Evolutionary conservation across 176 grass and related monocot species (phyloP).

Genomic region (Oryza meyeriana): DNA sequence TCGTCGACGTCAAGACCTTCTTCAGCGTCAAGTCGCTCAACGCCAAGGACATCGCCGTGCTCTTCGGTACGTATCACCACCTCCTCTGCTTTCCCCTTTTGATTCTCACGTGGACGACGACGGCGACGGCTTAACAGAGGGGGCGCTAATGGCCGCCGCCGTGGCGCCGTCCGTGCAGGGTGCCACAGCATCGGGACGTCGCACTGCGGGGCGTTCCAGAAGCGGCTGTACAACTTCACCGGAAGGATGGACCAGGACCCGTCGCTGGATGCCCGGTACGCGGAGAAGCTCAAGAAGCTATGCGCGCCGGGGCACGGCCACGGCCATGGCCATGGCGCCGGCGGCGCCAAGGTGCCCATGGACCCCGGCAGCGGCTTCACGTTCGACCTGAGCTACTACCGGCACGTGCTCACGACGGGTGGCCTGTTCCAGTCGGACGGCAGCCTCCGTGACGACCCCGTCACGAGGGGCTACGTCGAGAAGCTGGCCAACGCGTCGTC

Average conservation of each 20-base stretch:
- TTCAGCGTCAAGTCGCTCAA: slow-evolving; percentile 63
- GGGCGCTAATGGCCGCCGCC: background rate
- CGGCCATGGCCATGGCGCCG: background rate
- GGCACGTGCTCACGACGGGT: slow-evolving; percentile 38
- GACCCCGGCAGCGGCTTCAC: slow-evolving; percentile 45
- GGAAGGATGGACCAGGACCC: slow-evolving; percentile 59
- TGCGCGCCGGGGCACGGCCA: slow-evolving; percentile 20
- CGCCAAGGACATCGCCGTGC: slow-evolving; percentile 56
- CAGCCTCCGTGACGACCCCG: slow-evolving; percentile 44
- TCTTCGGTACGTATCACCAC: slow-evolving; percentile 37
- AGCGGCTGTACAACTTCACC: slow-evolving; percentile 68
- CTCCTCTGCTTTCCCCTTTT: background rate
- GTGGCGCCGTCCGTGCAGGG: slow-evolving; percentile 15
- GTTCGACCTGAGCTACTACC: slow-evolving; percentile 70
- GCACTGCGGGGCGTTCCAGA: slow-evolving; percentile 49
- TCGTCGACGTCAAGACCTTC: slow-evolving; percentile 64
- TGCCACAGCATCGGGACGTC: slow-evolving; percentile 62
- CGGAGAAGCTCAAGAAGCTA: slow-evolving; percentile 39
- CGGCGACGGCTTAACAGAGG: slow-evolving; percentile 6
- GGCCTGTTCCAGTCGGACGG: slow-evolving; percentile 57
- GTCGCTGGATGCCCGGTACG: slow-evolving; percentile 36
- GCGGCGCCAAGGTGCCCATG: slow-evolving; percentile 37
- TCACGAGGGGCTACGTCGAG: slow-evolving; percentile 53
- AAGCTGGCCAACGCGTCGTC: slow-evolving; percentile 46
- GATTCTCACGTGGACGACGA: slow-evolving; percentile 19